Percentiles rank a stretch among this genome's conserved stretches.
Conservation (phyloP, 495 filamentous ascomycete species). For the Choiromyces venosus region DNA sequence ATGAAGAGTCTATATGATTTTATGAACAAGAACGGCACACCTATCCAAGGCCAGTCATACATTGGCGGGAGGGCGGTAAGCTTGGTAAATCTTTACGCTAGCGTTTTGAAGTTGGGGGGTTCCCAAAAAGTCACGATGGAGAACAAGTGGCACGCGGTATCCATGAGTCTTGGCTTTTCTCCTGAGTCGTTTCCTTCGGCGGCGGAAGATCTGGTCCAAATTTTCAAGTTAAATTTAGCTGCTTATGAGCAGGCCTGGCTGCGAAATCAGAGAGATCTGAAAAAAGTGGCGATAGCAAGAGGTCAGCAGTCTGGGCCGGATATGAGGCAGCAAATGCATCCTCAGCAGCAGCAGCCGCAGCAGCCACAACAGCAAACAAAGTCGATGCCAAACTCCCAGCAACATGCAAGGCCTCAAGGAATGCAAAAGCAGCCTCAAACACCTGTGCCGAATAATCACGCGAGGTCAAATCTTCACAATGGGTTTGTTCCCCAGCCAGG, state of each 20-base stretch:
- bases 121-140: slow-evolving; percentile 63
- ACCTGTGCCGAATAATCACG: slow-evolving; percentile 40
- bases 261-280: slow-evolving; percentile 53
- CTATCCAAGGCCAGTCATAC: slow-evolving; percentile 63
- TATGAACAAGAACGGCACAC: slow-evolving; percentile 63
- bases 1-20: slow-evolving; percentile 66
- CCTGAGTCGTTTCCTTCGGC: slow-evolving; percentile 60
- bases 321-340: slow-evolving; percentile 46
- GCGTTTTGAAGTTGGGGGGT: slow-evolving; percentile 70
- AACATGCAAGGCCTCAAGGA: slow-evolving; percentile 46
- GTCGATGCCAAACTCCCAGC: slow-evolving; percentile 43
- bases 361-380: slow-evolving; percentile 43
- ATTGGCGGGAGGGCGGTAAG: slow-evolving; percentile 66
- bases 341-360: slow-evolving; percentile 43
- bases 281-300: slow-evolving; percentile 52
- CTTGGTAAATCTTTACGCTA: slow-evolving; percentile 67
- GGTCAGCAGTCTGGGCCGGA: slow-evolving; percentile 42
- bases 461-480: slow-evolving; percentile 35
- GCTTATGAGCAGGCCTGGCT: slow-evolving; percentile 70
- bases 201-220: slow-evolving; percentile 59
- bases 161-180: slow-evolving; percentile 61
- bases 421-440: slow-evolving; percentile 41
- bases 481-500: slow-evolving; percentile 33
- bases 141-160: slow-evolving; percentile 67
- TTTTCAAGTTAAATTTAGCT: slow-evolving; percentile 68